Percentiles rank a stretch among this genome's conserved stretches.
Evolutionary conservation across 1,284 basidiomycete genomes (phyloP).

Genomic region (Meira nashicola): DNA sequence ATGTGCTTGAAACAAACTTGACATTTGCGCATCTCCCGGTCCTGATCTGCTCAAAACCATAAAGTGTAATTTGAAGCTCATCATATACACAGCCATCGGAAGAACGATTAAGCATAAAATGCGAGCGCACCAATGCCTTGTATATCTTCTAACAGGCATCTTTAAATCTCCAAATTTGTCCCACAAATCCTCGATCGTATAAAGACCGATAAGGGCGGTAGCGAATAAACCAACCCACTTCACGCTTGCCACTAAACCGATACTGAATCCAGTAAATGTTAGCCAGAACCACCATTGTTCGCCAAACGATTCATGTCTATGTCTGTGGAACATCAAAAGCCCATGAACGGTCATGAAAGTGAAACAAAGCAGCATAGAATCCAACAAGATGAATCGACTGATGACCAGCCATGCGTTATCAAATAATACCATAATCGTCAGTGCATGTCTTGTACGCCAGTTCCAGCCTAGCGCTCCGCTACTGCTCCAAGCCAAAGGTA

Average conservation of each 20-base stretch:
- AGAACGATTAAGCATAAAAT: constrained; percentile 79
- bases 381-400: constrained; percentile 91
- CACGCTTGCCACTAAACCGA: constrained; percentile 92
- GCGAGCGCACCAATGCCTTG: constrained; percentile 84
- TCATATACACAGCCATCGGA: constrained; percentile 85
- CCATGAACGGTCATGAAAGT: constrained; percentile 94
- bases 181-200: constrained; percentile 97
- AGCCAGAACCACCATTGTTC: constrained; percentile 97
- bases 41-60: constrained; percentile 87
- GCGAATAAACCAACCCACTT: constrained; percentile 96
- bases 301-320: constrained; percentile 87
- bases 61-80: constrained; percentile 93
- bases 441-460: constrained; percentile 79
- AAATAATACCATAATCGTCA: constrained; percentile 85
- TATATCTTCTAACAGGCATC: constrained; percentile 80
- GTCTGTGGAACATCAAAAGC: constrained; percentile 91
- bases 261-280: constrained; percentile 78
- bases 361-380: constrained; percentile 97
- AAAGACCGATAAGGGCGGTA: constrained; percentile 86
- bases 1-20: constrained; percentile 96
- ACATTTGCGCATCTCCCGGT: constrained; percentile 97
- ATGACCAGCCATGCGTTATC: constrained; percentile 95
- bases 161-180: constrained; percentile 93
- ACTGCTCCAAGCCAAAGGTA: constrained; percentile 93
- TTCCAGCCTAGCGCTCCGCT: constrained; percentile 92